Base-by-base conservation (phyloP, 352 stramenopile genomes). In the Globisporangium radiosum region DNA sequence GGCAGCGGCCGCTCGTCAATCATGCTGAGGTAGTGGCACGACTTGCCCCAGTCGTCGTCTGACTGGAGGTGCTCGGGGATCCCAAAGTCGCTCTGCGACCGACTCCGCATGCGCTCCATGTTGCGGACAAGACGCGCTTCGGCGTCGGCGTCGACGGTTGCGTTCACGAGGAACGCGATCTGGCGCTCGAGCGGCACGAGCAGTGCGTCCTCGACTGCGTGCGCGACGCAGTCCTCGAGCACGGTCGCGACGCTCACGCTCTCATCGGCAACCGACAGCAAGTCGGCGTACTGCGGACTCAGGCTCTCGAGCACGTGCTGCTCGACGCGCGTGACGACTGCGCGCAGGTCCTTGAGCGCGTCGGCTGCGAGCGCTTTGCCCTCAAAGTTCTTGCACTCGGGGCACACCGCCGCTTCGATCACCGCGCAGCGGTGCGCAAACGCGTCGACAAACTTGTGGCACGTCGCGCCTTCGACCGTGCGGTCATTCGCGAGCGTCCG, bases 1-100 rank as follows among this genome's bases (percentile, higher is more conserved):
- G 84, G 76, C 51, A 93, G 55, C 43, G 70, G 68, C 47, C 81
- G 81, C 65, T 93, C 81, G 47, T 93, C 84, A 57, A 93, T 90
- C 80, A 89, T 90, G 53, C 76, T 90, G 52, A 93, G 38, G 44
- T 92, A 83, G 62, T 92, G 82, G 61, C 81, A 90, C 17, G 79
- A 89, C 13, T 88, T 75, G 3, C 84, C 84, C 78, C 78, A 92
- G 50, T 90, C 75, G 57, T 87, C 78, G 4, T 90, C 81, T 0
- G 78, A 90, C 63, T 89, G 79, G 25, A 92, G 48, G 44, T 88
- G 72, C 54, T 90, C 81, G 0, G 84, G 78, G 43, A 93, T 93
- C 37, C 84, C 84, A 57, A 87, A 90, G 4, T 89, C 81, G 9
- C 63, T 71, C 65, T 93, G 84, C 13, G 78, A 78, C 10, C 78